Conservation (phyloP, 495 filamentous ascomycete species). For the Neurospora sp. region DNA sequence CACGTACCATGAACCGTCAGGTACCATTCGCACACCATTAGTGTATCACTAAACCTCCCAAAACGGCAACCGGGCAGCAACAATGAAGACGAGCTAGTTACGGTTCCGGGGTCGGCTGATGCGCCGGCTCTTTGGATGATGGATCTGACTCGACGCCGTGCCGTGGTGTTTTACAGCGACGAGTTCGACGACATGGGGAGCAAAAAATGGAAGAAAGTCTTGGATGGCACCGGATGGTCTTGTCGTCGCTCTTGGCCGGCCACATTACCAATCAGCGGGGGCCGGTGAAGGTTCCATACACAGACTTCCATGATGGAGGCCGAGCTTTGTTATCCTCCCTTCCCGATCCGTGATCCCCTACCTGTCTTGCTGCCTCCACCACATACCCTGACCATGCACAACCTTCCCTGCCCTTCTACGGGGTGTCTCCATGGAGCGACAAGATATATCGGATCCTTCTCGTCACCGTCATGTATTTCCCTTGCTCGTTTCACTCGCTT, state of each 20-base stretch:
- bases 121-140: not conserved
- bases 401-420: not conserved
- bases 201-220: not conserved
- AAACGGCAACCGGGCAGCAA: not conserved
- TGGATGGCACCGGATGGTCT: not conserved
- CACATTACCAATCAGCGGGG: not conserved
- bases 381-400: not conserved
- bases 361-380: not conserved
- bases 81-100: not conserved
- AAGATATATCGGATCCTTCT: not conserved
- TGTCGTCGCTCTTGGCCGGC: not conserved
- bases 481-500: not conserved
- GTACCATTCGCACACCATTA: not conserved
- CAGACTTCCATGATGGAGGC: not conserved
- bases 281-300: not conserved
- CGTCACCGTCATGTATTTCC: not conserved
- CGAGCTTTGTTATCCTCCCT: not conserved
- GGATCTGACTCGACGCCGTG: not conserved
- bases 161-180: not conserved
- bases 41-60: not conserved
- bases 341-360: not conserved
- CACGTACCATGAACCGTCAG: not conserved
- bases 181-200: not conserved
- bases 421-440: not conserved
- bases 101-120: not conserved